A percentile compares a stretch with the other conserved stretches of the same genome.
phyloP scores from a whole-genome alignment of 106 monocot genomes.

The Allium fistulosum region DNA sequence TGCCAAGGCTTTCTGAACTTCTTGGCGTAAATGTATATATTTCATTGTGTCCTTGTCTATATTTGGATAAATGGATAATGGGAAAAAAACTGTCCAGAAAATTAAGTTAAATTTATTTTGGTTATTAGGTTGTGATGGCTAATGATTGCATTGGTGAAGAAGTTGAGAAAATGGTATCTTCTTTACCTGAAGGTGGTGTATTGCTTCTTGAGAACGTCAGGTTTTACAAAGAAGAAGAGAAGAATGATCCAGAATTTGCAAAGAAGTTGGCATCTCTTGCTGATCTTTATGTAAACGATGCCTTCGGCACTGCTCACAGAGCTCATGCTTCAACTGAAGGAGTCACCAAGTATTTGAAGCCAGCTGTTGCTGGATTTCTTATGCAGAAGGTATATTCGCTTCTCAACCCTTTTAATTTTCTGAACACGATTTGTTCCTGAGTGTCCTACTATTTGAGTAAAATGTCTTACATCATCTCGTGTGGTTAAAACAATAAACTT shows the following conservation, averaged over 20 bases:
- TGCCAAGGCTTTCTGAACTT: conserved; percentile 75
- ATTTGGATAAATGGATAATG: background rate
- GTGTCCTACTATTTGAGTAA: no score
- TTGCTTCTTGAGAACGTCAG: conserved; percentile 90
- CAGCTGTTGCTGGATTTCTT: conserved; percentile 71
- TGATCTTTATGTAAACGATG: conserved; percentile 95
- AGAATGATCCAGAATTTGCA: conserved; percentile 93
- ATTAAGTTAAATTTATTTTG: background rate
- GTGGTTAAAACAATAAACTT: background rate
- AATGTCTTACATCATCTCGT: background rate
- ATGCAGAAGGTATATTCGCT: conserved; percentile 53
- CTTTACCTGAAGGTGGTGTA: conserved; percentile 73
- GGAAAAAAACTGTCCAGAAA: background rate
- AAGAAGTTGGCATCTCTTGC: conserved; percentile 84
- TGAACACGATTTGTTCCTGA: background rate
- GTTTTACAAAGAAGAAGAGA: conserved; percentile 95
- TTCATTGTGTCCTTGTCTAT: background rate
- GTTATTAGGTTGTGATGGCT: conserved; percentile 34
- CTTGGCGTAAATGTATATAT: conserved; percentile 51
- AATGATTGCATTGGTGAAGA: conserved; percentile 76
- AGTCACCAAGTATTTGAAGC: conserved; percentile 56
- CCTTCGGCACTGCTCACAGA: conserved; percentile 77
- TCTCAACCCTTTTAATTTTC: background rate
- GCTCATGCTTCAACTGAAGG: conserved; percentile 93
- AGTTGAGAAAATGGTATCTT: conserved; percentile 64